phyloP scores from a whole-genome alignment of 129 eudicot species.

The Chrysanthemum lavandulifolium region DNA sequence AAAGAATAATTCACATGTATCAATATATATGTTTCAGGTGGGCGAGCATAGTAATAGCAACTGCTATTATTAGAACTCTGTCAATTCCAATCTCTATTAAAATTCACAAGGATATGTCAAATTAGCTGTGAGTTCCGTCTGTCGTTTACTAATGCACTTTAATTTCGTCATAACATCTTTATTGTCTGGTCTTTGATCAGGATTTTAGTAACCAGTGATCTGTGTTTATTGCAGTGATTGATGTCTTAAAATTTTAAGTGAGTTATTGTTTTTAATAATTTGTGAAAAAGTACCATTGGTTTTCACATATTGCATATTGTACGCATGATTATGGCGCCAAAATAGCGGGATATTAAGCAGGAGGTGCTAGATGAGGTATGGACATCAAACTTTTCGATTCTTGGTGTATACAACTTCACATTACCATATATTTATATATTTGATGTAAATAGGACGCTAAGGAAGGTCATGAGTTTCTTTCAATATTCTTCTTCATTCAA shows the following conservation, averaged over 20 bases:
- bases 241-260: background rate
- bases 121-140: constrained; percentile 55
- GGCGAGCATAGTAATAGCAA: constrained; percentile 68
- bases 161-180: background rate
- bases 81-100: constrained; percentile 60
- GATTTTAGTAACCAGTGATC: background rate
- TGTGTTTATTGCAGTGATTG: too few relatives aligned
- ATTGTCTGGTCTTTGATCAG: background rate
- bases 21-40: constrained; percentile 49
- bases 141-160: background rate
- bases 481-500: background rate
- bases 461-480: background rate
- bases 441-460: constrained; percentile 11
- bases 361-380: constrained; percentile 66
- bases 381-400: too few relatives aligned
- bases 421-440: too few relatives aligned
- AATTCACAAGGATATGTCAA: constrained; percentile 75
- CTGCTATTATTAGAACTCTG: constrained; percentile 51
- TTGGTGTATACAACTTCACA: too few relatives aligned
- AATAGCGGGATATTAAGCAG: constrained; percentile 64
- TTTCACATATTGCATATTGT: constrained; percentile 17
- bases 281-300: background rate
- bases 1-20: background rate
- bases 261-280: background rate
- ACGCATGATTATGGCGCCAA: constrained; percentile 77